Evolutionary conservation across 2,329 filamentous ascomycete species (phyloP).

Genomic region (Fusarium haematococcum): DNA sequence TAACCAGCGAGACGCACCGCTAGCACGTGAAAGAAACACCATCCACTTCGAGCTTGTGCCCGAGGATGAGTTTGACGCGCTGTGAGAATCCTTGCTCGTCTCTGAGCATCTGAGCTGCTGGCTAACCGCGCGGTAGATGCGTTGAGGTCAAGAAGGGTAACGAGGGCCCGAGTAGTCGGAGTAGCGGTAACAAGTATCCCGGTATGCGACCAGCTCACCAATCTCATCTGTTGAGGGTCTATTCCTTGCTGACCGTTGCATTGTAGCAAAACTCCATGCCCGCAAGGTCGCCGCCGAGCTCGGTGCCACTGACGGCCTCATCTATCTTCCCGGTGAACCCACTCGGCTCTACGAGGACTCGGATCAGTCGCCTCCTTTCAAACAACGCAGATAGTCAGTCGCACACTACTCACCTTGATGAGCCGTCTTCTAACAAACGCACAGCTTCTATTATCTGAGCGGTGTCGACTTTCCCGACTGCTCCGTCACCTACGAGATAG

Average conservation of each 20-base stretch:
- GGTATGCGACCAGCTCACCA: conserved; percentile 42
- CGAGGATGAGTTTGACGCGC: conserved; percentile 66
- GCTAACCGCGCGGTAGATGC: conserved; percentile 36
- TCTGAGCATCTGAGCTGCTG: not conserved
- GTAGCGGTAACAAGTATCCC: conserved; percentile 51
- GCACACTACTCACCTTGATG: not conserved
- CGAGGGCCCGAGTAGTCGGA: conserved; percentile 24
- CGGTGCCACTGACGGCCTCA: conserved; percentile 61
- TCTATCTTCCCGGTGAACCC: conserved; percentile 67
- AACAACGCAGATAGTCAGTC: conserved; percentile 69
- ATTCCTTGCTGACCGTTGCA: not conserved
- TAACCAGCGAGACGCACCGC: conserved; percentile 20
- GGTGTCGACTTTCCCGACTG: conserved; percentile 67
- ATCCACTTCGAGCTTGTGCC: conserved; percentile 53
- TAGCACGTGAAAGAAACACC: conserved; percentile 32
- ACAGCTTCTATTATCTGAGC: conserved; percentile 69
- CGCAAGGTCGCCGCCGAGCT: conserved; percentile 66
- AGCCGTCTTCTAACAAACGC: not conserved
- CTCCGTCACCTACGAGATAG: conserved; percentile 68
- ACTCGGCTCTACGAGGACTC: conserved; percentile 68
- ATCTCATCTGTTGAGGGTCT: not conserved
- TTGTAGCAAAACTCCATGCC: conserved; percentile 67
- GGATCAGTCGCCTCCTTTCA: conserved; percentile 66
- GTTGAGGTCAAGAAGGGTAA: conserved; percentile 54
- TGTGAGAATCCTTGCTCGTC: conserved; percentile 54